Evolutionary conservation across 176 grass and related monocot genomes (phyloP).

Genomic region (Rhynchospora pubera): DNA sequence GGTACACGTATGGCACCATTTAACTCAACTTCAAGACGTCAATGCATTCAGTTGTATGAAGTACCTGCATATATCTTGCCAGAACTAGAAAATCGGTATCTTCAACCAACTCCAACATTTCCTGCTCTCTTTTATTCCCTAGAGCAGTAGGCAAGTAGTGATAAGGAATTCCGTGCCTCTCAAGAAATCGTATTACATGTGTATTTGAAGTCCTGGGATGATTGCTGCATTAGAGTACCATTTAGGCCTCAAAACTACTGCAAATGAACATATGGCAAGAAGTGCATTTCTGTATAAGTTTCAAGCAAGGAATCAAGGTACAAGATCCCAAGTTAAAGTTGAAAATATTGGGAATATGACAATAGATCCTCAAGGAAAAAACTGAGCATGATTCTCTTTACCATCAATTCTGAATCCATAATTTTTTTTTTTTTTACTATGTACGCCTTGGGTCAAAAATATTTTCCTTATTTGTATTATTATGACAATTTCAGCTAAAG

Average conservation of each 20-base stretch:
- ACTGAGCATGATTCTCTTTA: background rate
- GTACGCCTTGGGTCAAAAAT: background rate
- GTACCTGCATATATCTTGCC: conserved; percentile 99
- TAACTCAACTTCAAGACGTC: background rate
- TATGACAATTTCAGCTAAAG: background rate
- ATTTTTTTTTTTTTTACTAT: background rate
- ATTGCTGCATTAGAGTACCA: conserved; percentile 44
- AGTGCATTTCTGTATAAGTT: background rate
- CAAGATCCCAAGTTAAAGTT: background rate
- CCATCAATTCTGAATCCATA: background rate
- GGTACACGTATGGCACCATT: background rate
- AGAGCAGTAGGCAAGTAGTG: conserved; percentile 60
- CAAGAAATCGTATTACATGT: conserved; percentile 68
- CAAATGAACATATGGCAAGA: background rate
- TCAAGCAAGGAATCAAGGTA: background rate
- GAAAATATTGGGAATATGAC: background rate
- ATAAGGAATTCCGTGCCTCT: conserved; percentile 79
- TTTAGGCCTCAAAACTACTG: background rate
- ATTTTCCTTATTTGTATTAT: background rate
- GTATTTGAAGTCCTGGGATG: conserved; percentile 61
- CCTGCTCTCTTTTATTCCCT: conserved; percentile 68
- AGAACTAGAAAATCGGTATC: conserved; percentile 82
- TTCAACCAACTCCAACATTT: conserved; percentile 65
- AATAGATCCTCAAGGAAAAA: background rate
- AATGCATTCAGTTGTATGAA: background rate